Evolutionary conservation across 768 basidiomycete species (phyloP).

Genomic region (Boletus edulis): DNA sequence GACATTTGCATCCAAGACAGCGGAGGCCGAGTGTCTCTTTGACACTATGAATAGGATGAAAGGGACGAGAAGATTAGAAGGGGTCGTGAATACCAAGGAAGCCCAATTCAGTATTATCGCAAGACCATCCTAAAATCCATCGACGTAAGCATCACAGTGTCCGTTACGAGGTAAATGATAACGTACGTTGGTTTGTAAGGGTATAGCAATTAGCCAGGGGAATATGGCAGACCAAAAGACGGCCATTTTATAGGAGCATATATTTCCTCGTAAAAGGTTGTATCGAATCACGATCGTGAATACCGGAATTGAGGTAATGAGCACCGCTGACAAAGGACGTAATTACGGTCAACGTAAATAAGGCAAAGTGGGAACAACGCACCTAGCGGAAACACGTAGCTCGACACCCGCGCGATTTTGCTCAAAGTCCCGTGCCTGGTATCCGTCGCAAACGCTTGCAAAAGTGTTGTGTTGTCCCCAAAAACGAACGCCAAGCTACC

Average conservation of each 20-base stretch:
- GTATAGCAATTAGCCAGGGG: slow-evolving; percentile 24
- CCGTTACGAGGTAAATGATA: neutral
- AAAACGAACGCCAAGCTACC: slow-evolving; percentile 15
- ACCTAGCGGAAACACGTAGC: slow-evolving; percentile 23
- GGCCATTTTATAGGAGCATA: slow-evolving; percentile 22
- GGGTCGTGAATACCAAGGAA: slow-evolving; percentile 23
- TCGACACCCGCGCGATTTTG: slow-evolving; percentile 10
- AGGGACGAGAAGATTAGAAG: slow-evolving; percentile 22
- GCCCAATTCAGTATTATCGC: slow-evolving; percentile 23
- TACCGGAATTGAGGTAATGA: slow-evolving; percentile 25
- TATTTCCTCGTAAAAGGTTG: slow-evolving; percentile 23
- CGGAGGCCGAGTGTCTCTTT: slow-evolving; percentile 18
- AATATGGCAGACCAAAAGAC: slow-evolving; percentile 24
- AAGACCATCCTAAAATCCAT: slow-evolving; percentile 8
- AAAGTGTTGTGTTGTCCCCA: slow-evolving; percentile 8
- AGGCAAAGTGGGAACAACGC: neutral
- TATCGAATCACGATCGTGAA: slow-evolving; percentile 25
- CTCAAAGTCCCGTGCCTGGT: slow-evolving; percentile 1
- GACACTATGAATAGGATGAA: slow-evolving; percentile 21
- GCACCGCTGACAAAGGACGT: slow-evolving; percentile 14
- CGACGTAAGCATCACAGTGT: neutral
- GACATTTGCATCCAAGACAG: slow-evolving; percentile 15
- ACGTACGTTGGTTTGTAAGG: slow-evolving; percentile 25
- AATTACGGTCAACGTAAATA: neutral
- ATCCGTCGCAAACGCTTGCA: slow-evolving; percentile 15